Percentiles rank a stretch among this genome's conserved stretches.
These are phyloP conservation scores for Lachnellula willkommii DNA, from an alignment of 2,329 filamentous ascomycete species.

Conservation along the genomic window DNA sequence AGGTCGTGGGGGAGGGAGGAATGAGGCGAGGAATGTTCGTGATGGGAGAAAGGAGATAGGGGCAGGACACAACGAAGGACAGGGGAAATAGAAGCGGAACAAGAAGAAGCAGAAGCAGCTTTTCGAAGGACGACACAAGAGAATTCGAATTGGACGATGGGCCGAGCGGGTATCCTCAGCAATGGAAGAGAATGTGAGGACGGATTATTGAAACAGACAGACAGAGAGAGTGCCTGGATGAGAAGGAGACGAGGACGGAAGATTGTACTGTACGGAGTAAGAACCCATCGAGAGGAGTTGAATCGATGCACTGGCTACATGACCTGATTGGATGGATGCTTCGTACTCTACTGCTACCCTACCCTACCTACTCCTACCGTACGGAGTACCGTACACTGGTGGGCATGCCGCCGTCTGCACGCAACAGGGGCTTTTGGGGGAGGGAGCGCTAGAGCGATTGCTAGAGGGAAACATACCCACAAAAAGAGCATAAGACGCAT, in stretches of 20 bases:
- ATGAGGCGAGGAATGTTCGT: slow-evolving; percentile 19
- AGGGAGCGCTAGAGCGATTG: too few species aligned
- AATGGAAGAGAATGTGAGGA: not conserved
- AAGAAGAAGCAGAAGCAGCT: slow-evolving; percentile 4
- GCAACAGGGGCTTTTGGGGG: too few species aligned
- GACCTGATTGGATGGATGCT: too few species aligned
- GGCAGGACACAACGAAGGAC: slow-evolving; percentile 18
- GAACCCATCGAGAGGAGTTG: too few species aligned
- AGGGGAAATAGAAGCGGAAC: slow-evolving; percentile 10
- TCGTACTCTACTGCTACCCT: too few species aligned
- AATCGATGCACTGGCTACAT: too few species aligned
- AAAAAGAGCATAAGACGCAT: too few species aligned
- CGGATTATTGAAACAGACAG: not conserved
- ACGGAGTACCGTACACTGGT: too few species aligned
- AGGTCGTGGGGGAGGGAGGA: slow-evolving; percentile 14
- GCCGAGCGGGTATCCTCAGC: not conserved
- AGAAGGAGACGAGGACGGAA: not conserved
- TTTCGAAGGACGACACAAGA: not conserved
- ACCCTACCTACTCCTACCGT: too few species aligned
- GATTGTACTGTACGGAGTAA: too few species aligned
- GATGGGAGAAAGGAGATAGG: not conserved
- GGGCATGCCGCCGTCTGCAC: too few species aligned
- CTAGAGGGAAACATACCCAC: too few species aligned
- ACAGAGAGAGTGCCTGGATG: not conserved
- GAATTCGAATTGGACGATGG: not conserved